Percentiles rank a stretch among this genome's conserved stretches.
Evolutionary conservation across 2,329 filamentous ascomycete genomes (phyloP).

Genomic region (Ophiostoma perfectum): DNA sequence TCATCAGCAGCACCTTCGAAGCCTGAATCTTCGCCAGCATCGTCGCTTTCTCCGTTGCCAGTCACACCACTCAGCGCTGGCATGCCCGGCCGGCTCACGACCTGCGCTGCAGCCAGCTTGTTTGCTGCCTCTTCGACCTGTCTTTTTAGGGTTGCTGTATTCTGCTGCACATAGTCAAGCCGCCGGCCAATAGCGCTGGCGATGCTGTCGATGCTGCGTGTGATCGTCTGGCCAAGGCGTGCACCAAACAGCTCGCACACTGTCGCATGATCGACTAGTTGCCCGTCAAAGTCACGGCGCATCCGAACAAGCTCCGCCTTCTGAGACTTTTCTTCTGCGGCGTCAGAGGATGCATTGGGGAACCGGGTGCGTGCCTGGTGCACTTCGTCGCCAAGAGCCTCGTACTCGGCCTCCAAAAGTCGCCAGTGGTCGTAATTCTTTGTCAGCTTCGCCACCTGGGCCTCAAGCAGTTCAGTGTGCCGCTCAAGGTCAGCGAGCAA

Average conservation of each 20-base stretch:
- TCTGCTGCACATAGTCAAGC: conserved; percentile 84
- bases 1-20: conserved; percentile 40
- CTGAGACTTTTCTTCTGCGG: conserved; percentile 22
- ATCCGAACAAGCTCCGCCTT: conserved; percentile 53
- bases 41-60: conserved; percentile 52
- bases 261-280: conserved; percentile 56
- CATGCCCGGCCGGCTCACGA: conserved; percentile 48
- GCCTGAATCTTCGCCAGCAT: conserved; percentile 46
- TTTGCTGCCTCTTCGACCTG: conserved; percentile 64
- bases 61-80: conserved; percentile 26
- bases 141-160: conserved; percentile 68
- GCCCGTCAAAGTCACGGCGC: conserved; percentile 54
- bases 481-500: conserved; percentile 65
- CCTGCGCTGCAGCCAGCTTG: conserved; percentile 59
- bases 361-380: conserved; percentile 17
- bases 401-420: conserved; percentile 86
- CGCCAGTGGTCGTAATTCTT: conserved; percentile 82
- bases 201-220: conserved; percentile 57
- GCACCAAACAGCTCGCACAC: conserved; percentile 45
- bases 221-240: conserved; percentile 33
- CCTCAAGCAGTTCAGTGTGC: conserved; percentile 69
- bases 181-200: conserved; percentile 64
- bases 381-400: conserved; percentile 79
- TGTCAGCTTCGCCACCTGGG: conserved; percentile 66
- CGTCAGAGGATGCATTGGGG: conserved; percentile 36